Evolutionary conservation across 805 yeast genomes (phyloP).

Genomic region (Starmerella roubikii): DNA sequence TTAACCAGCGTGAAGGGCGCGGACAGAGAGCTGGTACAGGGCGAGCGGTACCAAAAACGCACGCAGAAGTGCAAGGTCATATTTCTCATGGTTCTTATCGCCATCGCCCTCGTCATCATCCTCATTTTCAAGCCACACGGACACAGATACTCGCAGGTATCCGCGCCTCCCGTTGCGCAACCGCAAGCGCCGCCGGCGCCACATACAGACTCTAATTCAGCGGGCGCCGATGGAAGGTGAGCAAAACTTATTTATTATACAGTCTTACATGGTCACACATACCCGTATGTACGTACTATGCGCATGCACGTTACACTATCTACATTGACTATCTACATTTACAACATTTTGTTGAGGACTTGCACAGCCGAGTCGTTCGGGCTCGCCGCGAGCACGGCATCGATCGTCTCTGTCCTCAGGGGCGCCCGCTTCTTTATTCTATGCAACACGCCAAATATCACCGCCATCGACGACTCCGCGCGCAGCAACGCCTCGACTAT

Average conservation of each 20-base stretch:
- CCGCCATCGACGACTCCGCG: slow-evolving; percentile 2
- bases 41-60: slow-evolving; percentile 69
- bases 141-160: no score
- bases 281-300: no score
- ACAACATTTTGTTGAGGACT: background rate
- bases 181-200: no score
- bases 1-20: slow-evolving; percentile 63
- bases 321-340: background rate
- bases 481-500: slow-evolving; percentile 15
- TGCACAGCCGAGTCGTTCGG: background rate
- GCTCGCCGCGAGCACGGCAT: slow-evolving; percentile 2
- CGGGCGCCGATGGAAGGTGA: no score
- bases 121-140: slow-evolving; percentile 42
- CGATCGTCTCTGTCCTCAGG: slow-evolving; percentile 2
- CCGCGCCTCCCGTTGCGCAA: no score
- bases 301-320: background rate
- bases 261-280: no score
- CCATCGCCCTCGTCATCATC: slow-evolving; percentile 54
- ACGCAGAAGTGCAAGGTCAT: slow-evolving; percentile 86
- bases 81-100: slow-evolving; percentile 54
- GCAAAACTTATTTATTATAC: no score
- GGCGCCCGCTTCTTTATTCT: slow-evolving; percentile 1
- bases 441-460: slow-evolving; percentile 7
- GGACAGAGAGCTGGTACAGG: slow-evolving; percentile 60
- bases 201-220: no score